Base-by-base conservation (phyloP, 306 rosid genomes). In the Vigna hirtella region DNA sequence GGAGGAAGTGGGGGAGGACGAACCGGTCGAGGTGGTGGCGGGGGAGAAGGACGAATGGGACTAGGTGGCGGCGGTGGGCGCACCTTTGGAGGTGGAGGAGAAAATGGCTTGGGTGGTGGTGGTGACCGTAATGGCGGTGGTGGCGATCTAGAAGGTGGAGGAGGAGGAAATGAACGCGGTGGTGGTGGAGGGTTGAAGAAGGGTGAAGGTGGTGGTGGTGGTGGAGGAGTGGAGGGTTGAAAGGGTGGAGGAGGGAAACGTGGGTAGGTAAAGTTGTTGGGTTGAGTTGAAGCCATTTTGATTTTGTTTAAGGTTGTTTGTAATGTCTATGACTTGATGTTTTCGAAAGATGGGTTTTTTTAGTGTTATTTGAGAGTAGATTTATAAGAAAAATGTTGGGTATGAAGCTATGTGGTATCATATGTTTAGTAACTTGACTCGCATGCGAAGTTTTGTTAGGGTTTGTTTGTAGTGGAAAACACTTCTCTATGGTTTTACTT, bases 401-500 rank as follows among this genome's bases (percentile, higher is more conserved):
- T 79, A 56, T 2, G 24, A 66, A 83, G 72, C 13, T 34, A 5
- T 15, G 1, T 40, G 64, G 64, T 45, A 26, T 26, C 28, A 26
- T 26, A 73, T 59, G 30, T 79, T 81, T 13, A 67, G 79, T 80
- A 80, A 89, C 98, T 90, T 90, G 86, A 65, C 91, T 79, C 87
- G 67, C 89, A 80, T 89, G 70, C 89, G 18, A 93, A 89, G 97
- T 81, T 82, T 87, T 62, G 64, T 83, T 50, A 43, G 50, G 79
- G 28, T 84, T 91, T 91, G 89, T 81, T 87, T 91, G 93, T 16
- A 62, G 5, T 91, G 85, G 78, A 91, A 83, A 86, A 85, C 92
- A 91, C 92, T 84, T 79, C 76, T 72, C 74, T 16, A 12, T 67
- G 51, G 76, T 26, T 47, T 67, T 34, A n/a, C 69, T 72, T 80